Conservation (phyloP, 805 yeast genomes). For the Myxozyma nipponensis region DNA sequence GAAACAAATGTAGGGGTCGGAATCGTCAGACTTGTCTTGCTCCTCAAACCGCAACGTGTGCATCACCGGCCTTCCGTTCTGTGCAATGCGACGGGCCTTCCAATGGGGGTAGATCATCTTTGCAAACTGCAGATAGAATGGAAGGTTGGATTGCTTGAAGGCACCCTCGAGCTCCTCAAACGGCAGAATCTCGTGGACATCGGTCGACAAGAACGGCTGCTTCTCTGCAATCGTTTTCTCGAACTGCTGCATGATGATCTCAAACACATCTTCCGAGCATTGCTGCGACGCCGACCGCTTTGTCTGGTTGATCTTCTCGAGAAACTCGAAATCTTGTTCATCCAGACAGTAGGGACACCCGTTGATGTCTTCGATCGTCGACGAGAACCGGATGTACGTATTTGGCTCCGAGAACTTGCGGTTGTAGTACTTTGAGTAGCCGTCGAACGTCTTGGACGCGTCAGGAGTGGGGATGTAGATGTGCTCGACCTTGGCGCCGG, state of each 20-base stretch:
- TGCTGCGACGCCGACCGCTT: slow-evolving; percentile 30
- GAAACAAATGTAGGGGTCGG: slow-evolving; percentile 93
- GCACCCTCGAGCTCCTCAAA: slow-evolving; percentile 58
- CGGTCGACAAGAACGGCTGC: slow-evolving; percentile 86
- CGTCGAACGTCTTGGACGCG: slow-evolving; percentile 50
- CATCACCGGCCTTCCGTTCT: slow-evolving; percentile 65
- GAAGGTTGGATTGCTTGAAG: slow-evolving; percentile 13
- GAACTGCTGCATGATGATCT: slow-evolving; percentile 64
- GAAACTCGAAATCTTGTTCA: slow-evolving; percentile 74
- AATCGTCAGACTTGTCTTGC: slow-evolving; percentile 82
- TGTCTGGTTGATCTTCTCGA: slow-evolving; percentile 44
- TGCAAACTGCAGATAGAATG: slow-evolving; percentile 48
- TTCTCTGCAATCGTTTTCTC: slow-evolving; percentile 71
- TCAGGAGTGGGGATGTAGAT: slow-evolving; percentile 95
- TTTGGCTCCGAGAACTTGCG: slow-evolving; percentile 68
- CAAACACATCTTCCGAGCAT: slow-evolving; percentile 83
- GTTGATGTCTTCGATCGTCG: slow-evolving; percentile 91
- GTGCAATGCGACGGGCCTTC: slow-evolving; percentile 65
- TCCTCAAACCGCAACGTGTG: slow-evolving; percentile 83
- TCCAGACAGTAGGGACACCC: slow-evolving; percentile 88
- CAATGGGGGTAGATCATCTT: slow-evolving; percentile 71
- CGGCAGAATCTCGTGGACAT: slow-evolving; percentile 69
- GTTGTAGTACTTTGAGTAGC: slow-evolving; percentile 65
- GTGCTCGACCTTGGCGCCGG: slow-evolving; percentile 47
- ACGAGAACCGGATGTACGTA: slow-evolving; percentile 80